Evolutionary conservation across 371 early-diverging fungal genomes (phyloP), one percentile per base, ranked within the genome.

Genomic region (Rhizopus delemar): DNA sequence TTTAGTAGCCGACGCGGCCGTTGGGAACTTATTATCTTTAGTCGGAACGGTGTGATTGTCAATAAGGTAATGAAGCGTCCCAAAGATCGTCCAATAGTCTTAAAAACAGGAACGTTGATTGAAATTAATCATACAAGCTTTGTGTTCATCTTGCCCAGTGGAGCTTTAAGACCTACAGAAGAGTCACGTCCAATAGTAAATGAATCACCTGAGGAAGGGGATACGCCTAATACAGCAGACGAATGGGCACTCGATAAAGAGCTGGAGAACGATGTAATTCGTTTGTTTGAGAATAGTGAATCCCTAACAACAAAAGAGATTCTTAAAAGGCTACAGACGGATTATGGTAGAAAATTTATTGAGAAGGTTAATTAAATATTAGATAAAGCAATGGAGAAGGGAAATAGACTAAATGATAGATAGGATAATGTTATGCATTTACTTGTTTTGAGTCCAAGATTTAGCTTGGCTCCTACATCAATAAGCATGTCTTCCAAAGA

Each of bases 41-140:
- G 80, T 38, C 63, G 69, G 22, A 80, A 75, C 51, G 77, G 80
- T 15, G 69, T 73, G 22, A 73, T 68, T 49, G 62, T 80, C 3
- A 73, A 77, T 46, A 70, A 71, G 7, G 46, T 59, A 5, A 41
- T 60, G 15, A 69, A 63, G 45, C 69, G 56, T 22, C 68, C 59
- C 4, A 63, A 32, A 34, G 69, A 56, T 51, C 45, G 50, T 12
- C 73, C 75, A 0, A 56, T 61, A 8, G 58, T 56, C 0, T 50
- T 77, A n/a, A 63, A 61, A 13, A 74, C 70, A 41, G 65, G 74
- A 2, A 52, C 71, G 3, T 48, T 74, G 22, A 58, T 78, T 33
- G 74, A 78, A 31, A 69, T 78, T 32, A 64, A 56, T 35, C 63
- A 62, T 41, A 71, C 62, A 33, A 59, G 63, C 2, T 78, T 69